phyloP scores from a whole-genome alignment of 179 eudicot genomes.

The Patellifolia procumbens region DNA sequence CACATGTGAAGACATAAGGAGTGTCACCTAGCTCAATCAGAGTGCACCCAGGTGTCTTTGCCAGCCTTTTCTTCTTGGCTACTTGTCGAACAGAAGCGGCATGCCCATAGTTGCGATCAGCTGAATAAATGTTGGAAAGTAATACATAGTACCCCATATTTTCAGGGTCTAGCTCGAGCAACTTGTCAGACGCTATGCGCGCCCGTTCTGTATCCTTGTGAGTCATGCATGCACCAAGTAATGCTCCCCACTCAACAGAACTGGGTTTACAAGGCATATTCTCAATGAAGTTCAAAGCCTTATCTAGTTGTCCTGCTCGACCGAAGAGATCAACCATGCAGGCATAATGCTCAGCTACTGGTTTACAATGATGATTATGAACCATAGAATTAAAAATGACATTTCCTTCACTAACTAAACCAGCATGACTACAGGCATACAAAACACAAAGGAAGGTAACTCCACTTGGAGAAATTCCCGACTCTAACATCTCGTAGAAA shows the following conservation, averaged over 20 bases:
- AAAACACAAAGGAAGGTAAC: conserved; percentile 76
- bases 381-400: conserved; percentile 70
- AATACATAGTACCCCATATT: conserved; percentile 80
- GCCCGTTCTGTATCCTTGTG: conserved; percentile 70
- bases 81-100: conserved; percentile 80
- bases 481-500: conserved; percentile 52
- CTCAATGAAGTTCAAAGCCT: conserved; percentile 71
- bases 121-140: conserved; percentile 75
- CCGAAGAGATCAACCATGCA: conserved; percentile 93
- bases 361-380: conserved; percentile 54
- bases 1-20: conserved; percentile 72
- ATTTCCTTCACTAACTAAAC: conserved; percentile 73
- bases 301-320: conserved; percentile 70
- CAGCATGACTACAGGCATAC: conserved; percentile 93
- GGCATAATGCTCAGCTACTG: conserved; percentile 85
- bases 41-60: conserved; percentile 85
- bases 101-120: conserved; percentile 55
- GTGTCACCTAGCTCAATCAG: conserved; percentile 63
- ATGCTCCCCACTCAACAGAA: conserved; percentile 84
- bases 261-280: conserved; percentile 69
- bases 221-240: conserved; percentile 85
- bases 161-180: conserved; percentile 75
- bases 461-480: conserved; percentile 53
- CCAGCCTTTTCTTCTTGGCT: conserved; percentile 61
- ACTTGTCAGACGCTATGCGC: conserved; percentile 67